phyloP scores from a whole-genome alignment of 352 stramenopile species.

The Phytophthora uliginosa region DNA sequence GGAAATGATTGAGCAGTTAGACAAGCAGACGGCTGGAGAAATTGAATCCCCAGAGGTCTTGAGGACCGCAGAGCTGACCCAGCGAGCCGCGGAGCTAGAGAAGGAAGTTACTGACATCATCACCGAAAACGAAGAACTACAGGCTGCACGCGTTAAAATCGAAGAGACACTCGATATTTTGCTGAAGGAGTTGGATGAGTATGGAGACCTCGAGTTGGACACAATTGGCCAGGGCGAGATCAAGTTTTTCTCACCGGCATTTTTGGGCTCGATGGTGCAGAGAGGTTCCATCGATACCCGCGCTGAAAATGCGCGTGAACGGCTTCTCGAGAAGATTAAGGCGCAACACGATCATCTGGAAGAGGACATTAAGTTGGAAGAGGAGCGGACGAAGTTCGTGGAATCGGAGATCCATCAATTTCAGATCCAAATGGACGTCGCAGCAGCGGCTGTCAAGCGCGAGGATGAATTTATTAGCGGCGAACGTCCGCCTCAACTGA shows the following conservation, averaged over 20 bases:
- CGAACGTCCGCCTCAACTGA: conserved; percentile 78
- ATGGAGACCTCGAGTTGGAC: conserved; percentile 67
- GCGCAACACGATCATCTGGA: conserved; percentile 60
- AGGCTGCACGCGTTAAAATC: conserved; percentile 53
- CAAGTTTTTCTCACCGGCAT: conserved; percentile 78
- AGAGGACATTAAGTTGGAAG: conserved; percentile 71
- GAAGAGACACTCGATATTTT: conserved; percentile 68
- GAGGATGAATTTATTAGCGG: conserved; percentile 87
- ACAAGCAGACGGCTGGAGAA: conserved; percentile 59
- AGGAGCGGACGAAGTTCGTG: conserved; percentile 56
- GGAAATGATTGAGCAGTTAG: conserved; percentile 71
- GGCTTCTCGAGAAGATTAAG: conserved; percentile 69
- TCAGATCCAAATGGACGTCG: conserved; percentile 71
- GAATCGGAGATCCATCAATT: conserved; percentile 80
- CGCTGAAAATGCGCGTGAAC: conserved; percentile 66
- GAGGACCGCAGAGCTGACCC: conserved; percentile 63
- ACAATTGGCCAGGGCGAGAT: conserved; percentile 49
- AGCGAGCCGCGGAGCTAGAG: conserved; percentile 63
- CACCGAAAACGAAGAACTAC: conserved; percentile 76
- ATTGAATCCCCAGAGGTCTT: conserved; percentile 76
- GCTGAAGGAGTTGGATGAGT: conserved; percentile 75
- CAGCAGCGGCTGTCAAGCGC: conserved; percentile 67
- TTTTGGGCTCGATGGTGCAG: conserved; percentile 70
- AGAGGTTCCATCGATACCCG: conserved; percentile 72
- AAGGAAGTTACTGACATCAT: conserved; percentile 82